A percentile compares a stretch with the other conserved stretches of the same genome.
Conservation (phyloP, 345 rosid genomes). For the Arabis alpina region DNA sequence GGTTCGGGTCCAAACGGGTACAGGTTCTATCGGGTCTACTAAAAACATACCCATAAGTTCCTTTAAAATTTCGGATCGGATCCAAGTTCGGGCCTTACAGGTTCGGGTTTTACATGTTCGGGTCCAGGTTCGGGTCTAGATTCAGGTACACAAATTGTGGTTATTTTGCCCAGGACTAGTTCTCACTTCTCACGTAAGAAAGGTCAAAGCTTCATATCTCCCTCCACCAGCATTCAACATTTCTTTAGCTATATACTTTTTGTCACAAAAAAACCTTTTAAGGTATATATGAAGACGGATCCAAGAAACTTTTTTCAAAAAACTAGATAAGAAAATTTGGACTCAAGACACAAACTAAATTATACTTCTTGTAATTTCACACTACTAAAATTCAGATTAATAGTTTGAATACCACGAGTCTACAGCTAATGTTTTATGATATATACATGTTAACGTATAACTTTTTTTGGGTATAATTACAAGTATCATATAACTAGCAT, state of each 20-base stretch:
- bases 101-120: too few species aligned
- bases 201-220: conserved; percentile 37
- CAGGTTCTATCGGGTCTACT: too few species aligned
- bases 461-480: too few species aligned
- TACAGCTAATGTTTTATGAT: too few species aligned
- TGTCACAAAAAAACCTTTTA: not conserved
- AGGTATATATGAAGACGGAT: conserved; percentile 18
- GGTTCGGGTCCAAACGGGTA: too few species aligned
- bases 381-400: not conserved
- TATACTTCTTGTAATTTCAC: not conserved
- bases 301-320: not conserved
- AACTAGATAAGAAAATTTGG: not conserved
- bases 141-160: too few species aligned
- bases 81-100: too few species aligned
- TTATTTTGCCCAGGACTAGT: too few species aligned
- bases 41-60: too few species aligned
- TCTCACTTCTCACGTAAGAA: conserved; percentile 32
- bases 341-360: not conserved
- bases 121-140: too few species aligned
- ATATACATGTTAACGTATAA: not conserved
- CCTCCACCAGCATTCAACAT: conserved; percentile 18
- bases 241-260: conserved; percentile 13
- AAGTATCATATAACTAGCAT: not conserved
- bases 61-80: too few species aligned
- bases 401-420: too few species aligned